phyloP scores from a whole-genome alignment of 192 early-diverging fungal genomes.

The Funneliformis mosseae region DNA sequence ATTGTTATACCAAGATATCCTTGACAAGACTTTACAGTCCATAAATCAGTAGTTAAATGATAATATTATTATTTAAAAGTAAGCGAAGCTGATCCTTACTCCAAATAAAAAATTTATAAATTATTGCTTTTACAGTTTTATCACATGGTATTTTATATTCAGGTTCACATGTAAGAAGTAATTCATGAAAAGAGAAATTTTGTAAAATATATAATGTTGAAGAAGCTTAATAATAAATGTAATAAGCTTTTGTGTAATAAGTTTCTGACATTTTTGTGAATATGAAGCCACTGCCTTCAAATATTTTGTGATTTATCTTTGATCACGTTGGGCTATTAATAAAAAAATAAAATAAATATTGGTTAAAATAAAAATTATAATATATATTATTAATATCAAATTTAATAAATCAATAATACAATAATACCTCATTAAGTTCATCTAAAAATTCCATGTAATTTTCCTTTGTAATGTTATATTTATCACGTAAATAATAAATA shows the following conservation, averaged over 20 bases:
- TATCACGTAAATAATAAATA: conserved; percentile 2
- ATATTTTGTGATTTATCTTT: neutral
- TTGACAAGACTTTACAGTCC: neutral
- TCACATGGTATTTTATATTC: neutral
- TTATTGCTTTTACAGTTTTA: neutral
- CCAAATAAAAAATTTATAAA: neutral
- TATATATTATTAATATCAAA: neutral
- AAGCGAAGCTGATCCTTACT: neutral
- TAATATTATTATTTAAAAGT: conserved; percentile 1
- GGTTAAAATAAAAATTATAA: neutral
- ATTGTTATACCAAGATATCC: neutral
- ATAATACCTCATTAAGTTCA: too few relatives aligned
- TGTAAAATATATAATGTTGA: conserved; percentile 17
- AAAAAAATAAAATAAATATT: neutral
- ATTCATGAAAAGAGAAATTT: neutral
- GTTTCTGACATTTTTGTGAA: neutral
- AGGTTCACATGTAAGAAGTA: neutral
- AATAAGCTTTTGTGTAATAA: conserved; percentile 1
- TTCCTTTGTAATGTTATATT: neutral
- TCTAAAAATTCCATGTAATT: too few relatives aligned
- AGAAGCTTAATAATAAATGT: conserved; percentile 3
- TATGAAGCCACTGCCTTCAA: neutral
- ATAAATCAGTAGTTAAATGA: neutral
- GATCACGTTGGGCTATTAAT: conserved; percentile 2
- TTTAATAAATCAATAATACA: neutral